A percentile compares a stretch with the other conserved stretches of the same genome.
Evolutionary conservation across 805 yeast genomes (phyloP).

Genomic region (Kluyveromyces dobzhanskii): DNA sequence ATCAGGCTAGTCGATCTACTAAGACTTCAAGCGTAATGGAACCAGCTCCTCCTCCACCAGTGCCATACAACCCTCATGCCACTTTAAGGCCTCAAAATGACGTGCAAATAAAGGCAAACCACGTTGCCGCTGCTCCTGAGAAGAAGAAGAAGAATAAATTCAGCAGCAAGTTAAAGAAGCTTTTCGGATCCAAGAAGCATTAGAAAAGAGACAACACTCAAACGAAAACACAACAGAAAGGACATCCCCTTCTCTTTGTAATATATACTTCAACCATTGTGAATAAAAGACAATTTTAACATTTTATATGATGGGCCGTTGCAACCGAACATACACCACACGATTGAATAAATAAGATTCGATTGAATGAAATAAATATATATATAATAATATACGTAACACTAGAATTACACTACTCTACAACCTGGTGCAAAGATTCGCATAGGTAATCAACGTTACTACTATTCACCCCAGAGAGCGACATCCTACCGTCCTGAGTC

Average conservation of each 20-base stretch:
- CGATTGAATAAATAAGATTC: too few relatives aligned
- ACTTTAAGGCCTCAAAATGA: neutral
- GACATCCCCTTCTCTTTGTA: too few relatives aligned
- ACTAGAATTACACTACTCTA: neutral
- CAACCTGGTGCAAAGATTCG: slow-evolving; percentile 12
- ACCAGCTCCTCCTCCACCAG: slow-evolving; percentile 6
- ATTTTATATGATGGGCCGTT: too few relatives aligned
- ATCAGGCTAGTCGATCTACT: slow-evolving; percentile 10
- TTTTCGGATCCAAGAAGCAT: slow-evolving; percentile 32
- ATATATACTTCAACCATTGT: too few relatives aligned
- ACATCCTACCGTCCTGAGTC: slow-evolving; percentile 85
- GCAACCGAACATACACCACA: too few relatives aligned
- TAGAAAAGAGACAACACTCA: neutral
- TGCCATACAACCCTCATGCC: slow-evolving; percentile 2
- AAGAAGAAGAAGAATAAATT: slow-evolving; percentile 28
- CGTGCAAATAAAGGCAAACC: slow-evolving; percentile 4
- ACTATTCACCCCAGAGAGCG: slow-evolving; percentile 82
- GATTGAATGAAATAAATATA: too few relatives aligned
- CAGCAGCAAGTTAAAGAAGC: slow-evolving; percentile 32
- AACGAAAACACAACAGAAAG: too few relatives aligned
- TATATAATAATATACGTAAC: too few relatives aligned
- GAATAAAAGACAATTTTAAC: too few relatives aligned
- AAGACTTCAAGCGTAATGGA: slow-evolving; percentile 6
- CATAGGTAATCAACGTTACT: slow-evolving; percentile 58
- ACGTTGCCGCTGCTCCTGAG: slow-evolving; percentile 8